Conservation (phyloP, 306 rosid species). For the barrel medic (Medicago truncatula) region MtrunA17r5.0-ANR NC_053046.1:10652501-10653000, state of each 20-base stretch:
- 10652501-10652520: no score
- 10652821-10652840: conserved; percentile 10
- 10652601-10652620: neutral
- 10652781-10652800: conserved; percentile 16
- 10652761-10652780: neutral
- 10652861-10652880: conserved; percentile 18
- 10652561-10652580: no score
- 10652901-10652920: conserved; percentile 7
- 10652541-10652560: no score
- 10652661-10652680: no score
- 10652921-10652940: neutral
- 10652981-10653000: neutral
- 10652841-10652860: conserved; percentile 27
- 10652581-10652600: neutral
- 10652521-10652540: no score
- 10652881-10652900: conserved; percentile 22
- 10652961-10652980: neutral
- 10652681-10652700: no score
- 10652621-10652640: neutral
- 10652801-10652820: neutral
- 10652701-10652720: no score
- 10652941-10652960: neutral
- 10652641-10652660: neutral
- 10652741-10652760: neutral
- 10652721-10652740: neutral